Base-by-base conservation (phyloP, 177 flowering plant genomes). In the Vitis hybrid region DNA sequence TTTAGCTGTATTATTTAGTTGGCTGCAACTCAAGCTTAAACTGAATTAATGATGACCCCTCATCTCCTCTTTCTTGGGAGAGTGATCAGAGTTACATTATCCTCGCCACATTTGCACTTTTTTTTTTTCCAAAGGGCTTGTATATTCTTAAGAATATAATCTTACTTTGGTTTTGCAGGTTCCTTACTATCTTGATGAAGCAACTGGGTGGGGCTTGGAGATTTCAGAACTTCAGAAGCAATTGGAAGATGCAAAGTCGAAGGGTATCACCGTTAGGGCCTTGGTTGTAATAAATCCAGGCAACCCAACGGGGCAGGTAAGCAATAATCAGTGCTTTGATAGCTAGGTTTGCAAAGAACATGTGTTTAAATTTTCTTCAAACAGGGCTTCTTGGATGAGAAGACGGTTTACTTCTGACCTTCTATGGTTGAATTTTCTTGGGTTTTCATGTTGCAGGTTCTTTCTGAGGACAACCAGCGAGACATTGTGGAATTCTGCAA, bases 271-370 rank as follows among this genome's bases (percentile, higher is more conserved):
- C 34, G 90, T 91, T 48, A 85, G 98, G 83, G 95, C 99, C 19
- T 83, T 96, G 80, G 99, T 89, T 52, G 99, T 96, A 2, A 96
- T 96, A 70, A 96, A 96, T 76, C 99, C 99, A 10, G 99, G 99
- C 64, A 96, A 96, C 73, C 99, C 99, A 49, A 96, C 99, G 0
- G 99, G 99, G 54, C 99, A 96, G 97, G 99, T 96, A 66, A 76
- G 60, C 48, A 7, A 57, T 3, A 26, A 22, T 20, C 7, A 48
- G 50, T 11, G 16, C 26, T 15, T 19, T 18, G 20, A 39, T 31
- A 39, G 1, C 18, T 49, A 15, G 20, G 57, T 20, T 11, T 7
- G 45, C 45, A 39, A 39, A 39, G 45, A 39, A 1, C 45, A 39
- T 39, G 45, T 39, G 45, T 48, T 48, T 13, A 45, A 22, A 50